phyloP scores from a whole-genome alignment of 2,329 filamentous ascomycete species.

The Penicillium crustosum region DNA sequence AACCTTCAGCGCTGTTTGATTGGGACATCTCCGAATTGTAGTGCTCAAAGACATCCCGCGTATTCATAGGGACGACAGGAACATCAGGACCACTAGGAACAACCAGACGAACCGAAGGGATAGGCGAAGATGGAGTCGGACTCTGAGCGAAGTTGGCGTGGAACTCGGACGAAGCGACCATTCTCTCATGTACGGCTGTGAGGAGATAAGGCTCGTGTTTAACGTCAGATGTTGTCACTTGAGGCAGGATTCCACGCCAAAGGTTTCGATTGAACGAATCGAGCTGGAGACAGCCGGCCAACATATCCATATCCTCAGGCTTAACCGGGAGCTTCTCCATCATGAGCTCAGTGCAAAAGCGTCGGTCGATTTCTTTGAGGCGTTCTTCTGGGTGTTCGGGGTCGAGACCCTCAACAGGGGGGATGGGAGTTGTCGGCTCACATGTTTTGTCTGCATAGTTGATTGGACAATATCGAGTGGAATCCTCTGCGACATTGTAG shows the following conservation, averaged over 20 bases:
- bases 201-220: neutral
- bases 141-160: neutral
- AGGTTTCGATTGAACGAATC: neutral
- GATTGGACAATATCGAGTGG: neutral
- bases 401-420: neutral
- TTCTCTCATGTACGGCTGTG: neutral
- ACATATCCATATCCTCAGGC: neutral
- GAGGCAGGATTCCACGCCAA: conserved; percentile 4
- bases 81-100: conserved; percentile 4
- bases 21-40: neutral
- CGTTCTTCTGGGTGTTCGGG: neutral
- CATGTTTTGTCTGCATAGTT: neutral
- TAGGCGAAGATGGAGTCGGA: neutral
- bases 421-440: neutral
- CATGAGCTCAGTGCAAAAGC: neutral
- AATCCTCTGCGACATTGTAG: neutral
- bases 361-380: neutral
- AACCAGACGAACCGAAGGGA: neutral
- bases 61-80: neutral
- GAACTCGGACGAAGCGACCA: neutral
- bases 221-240: neutral
- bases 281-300: neutral
- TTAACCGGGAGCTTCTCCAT: neutral
- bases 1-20: no score
- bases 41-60: neutral